Base-by-base conservation (phyloP, 257 asterid genomes). In the Solanum microdontum region DNA sequence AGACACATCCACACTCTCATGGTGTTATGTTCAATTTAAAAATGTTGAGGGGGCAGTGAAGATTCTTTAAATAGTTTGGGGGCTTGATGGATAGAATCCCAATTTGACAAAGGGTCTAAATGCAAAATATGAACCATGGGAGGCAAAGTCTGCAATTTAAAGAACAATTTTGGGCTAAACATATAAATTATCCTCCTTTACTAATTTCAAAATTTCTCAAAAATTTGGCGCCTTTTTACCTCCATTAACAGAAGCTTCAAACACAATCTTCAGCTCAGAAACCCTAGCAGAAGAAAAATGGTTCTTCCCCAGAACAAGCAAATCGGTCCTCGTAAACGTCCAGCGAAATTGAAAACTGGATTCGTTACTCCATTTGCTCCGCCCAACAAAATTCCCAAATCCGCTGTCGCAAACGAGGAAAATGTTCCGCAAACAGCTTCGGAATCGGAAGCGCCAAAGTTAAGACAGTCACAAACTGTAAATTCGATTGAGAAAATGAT, bases 281-380 rank as follows among this genome's bases (percentile, higher is more conserved):
- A 45, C 74, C 66, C 89, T 10, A 87, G 86, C 28, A 21, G 62
- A 14, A 80, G 23, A 51, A 34, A 37, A 64, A 76, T 88, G 89
- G 91, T 92, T 92, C 90, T 91, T 62, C 83, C n/a, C n/a, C 82
- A 86, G 72, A 86, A 33, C 72, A 86, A 86, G 37, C 73, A 73
- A 11, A 60, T 32, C 39, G 74, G 60, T 76, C 84, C 95, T 36
- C 94, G 96, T 13, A 94, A 93, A 84, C 94, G 95, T 40, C 89
- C 93, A 14, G 58, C 92, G 82, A 94, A 93, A 76, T 75, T 92
- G 83, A 90, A 86, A 87, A 86, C 39, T 40, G 90, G 90, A 87
- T 93, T 93, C 79, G 92, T 91, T 23, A 90, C 96, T 69, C 95
- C 96, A 0, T 91, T 91, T 86, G 90, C 91, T 39, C 88, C 82